Evolutionary conservation across 176 grass and related monocot genomes (phyloP), one percentile per base, ranked within the genome.

Genomic region (Triticum urartu): DNA sequence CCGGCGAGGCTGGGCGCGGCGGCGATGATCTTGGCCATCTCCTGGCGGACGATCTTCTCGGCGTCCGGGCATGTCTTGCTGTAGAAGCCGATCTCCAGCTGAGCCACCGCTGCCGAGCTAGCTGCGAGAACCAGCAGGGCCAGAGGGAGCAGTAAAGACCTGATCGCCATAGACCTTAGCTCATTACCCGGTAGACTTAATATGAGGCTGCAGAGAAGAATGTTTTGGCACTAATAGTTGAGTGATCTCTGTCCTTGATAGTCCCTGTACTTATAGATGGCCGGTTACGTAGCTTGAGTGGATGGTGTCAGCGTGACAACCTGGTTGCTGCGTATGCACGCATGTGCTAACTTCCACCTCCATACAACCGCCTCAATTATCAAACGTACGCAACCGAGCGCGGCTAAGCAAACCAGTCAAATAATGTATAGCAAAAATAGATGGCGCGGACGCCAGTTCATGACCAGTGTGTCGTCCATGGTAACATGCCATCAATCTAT

Each of bases 291-390:
- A 32, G 20, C 50, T n/a, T 78, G 64, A 14, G 12, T 69, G 22
- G 13, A 73, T 42, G 15, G 7, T 75, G 45, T 17, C 5, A 32
- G 45, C 13, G 4, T 85, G 83, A 78, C 88, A 82, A 78, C 79
- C 78, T 20, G 54, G 54, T 59, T 59, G 54, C 54, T 21, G 54
- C 6, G 22, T 64, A 36, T 17, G 15, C 74, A 35, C 18, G 35
- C 88, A 87, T 90, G 80, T 90, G 80, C 89, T 65, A 90, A 40
- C 89, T 59, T 83, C 10, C 80, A 30, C 47, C 80, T 59, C 80
- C 43, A 43, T 32, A 9, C 85, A 79, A 47, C 62, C 56, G 54
- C 3, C 6, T 22, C 61, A 18, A 21, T 9, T 58, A 26, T 61
- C 64, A 35, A 62, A 83, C 17, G 32, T 58, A 58, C 54, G 54